These are phyloP conservation scores for Daldinia caldariorum DNA, from an alignment of 495 filamentous ascomycete species.

Conservation along the genomic window DNA sequence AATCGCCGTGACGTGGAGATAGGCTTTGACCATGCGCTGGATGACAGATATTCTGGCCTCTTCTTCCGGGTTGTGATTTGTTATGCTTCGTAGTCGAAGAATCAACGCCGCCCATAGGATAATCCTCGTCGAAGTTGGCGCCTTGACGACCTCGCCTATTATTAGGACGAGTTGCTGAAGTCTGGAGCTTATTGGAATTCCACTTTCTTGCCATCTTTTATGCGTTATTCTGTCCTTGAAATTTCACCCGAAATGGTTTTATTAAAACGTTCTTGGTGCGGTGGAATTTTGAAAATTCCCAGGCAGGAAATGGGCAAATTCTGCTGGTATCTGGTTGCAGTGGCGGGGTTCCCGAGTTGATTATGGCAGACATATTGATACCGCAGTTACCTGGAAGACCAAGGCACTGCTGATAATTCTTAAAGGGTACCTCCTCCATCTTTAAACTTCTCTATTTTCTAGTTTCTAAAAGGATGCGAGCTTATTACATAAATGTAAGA, in stretches of 20 bases:
- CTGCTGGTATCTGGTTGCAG: background rate
- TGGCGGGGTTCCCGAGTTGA: slow-evolving; percentile 2
- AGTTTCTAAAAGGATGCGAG: slow-evolving; percentile 26
- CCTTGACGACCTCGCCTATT: slow-evolving; percentile 8
- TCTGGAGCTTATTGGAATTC: slow-evolving; percentile 1
- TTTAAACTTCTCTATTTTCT: slow-evolving; percentile 30
- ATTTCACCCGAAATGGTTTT: background rate
- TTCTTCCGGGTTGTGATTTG: slow-evolving; percentile 9
- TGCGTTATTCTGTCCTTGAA: background rate
- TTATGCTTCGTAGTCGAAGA: background rate
- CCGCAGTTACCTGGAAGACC: slow-evolving; percentile 6
- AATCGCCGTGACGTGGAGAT: background rate
- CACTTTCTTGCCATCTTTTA: slow-evolving; percentile 20
- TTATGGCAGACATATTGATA: slow-evolving; percentile 36
- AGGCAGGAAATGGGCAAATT: background rate
- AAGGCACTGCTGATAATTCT: slow-evolving; percentile 14
- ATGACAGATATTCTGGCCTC: background rate
- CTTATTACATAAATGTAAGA: slow-evolving; percentile 13
- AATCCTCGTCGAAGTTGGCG: slow-evolving; percentile 36
- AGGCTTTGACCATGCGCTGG: background rate
- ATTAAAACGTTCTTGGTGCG: background rate
- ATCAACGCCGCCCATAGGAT: slow-evolving; percentile 29
- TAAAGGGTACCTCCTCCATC: slow-evolving; percentile 40
- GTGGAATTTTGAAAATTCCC: background rate
- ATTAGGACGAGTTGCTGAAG: background rate